Percentiles rank a stretch among this genome's conserved stretches.
phyloP scores from a whole-genome alignment of 2,329 filamentous ascomycete species.

The Neodidymelliopsis sp. region DNA sequence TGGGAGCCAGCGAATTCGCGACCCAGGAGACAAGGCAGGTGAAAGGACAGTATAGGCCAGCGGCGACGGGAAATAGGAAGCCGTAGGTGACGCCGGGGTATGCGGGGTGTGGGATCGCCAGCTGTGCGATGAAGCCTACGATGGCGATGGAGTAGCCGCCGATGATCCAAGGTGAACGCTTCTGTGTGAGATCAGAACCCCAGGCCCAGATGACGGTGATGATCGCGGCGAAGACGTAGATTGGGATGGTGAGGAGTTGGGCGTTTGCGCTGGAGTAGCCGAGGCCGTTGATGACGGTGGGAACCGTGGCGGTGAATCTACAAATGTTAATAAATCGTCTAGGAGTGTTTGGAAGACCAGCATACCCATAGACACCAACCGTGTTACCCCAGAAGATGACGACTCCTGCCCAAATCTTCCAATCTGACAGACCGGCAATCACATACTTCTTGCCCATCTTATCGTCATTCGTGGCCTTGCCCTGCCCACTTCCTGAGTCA shows the following conservation, averaged over 20 bases:
- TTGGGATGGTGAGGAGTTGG: constrained; percentile 53
- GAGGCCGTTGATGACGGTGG: constrained; percentile 52
- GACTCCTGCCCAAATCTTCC: constrained; percentile 46
- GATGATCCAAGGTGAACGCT: constrained; percentile 64
- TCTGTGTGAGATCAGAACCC: constrained; percentile 59
- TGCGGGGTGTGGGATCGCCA: constrained; percentile 51
- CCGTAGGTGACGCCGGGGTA: constrained; percentile 57
- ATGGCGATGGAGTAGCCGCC: constrained; percentile 59
- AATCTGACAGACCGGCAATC: constrained; percentile 56
- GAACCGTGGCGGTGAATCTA: constrained; percentile 51
- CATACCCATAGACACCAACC: constrained; percentile 46
- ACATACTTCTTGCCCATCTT: constrained; percentile 57
- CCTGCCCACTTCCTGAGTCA: constrained; percentile 56
- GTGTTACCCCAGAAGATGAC: constrained; percentile 52
- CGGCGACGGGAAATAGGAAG: constrained; percentile 50
- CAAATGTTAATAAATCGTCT: neutral
- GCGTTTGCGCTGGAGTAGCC: constrained; percentile 52
- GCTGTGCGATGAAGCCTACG: constrained; percentile 64
- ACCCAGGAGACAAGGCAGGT: constrained; percentile 48
- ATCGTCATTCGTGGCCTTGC: constrained; percentile 58
- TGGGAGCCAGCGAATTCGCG: constrained; percentile 44
- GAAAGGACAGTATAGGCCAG: constrained; percentile 47
- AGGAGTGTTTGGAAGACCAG: neutral
- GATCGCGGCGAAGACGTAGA: constrained; percentile 54
- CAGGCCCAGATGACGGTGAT: constrained; percentile 54